Evolutionary conservation across 179 eudicot species (phyloP), one percentile per base, ranked within the genome.

Genomic region (Sideroxylon spinosum): DNA sequence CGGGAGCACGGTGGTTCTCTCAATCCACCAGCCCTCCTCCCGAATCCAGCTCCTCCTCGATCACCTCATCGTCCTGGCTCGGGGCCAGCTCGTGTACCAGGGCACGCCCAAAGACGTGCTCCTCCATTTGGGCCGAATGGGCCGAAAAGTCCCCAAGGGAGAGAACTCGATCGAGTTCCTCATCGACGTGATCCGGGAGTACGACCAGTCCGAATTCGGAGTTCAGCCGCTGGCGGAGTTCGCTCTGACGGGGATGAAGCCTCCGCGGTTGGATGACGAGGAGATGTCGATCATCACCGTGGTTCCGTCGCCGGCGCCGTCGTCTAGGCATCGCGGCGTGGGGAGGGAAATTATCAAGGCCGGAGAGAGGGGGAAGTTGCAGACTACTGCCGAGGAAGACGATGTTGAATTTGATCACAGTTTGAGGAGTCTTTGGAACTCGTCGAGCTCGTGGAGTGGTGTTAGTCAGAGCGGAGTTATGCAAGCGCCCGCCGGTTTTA

Each of bases 71-170:
- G 78, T 87, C 76, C 75, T 87, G n/a, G 86, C 86, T 11, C 85
- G 87, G 0, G 90, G 90, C 12, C 87, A 83, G 80, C 83, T 83
- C 80, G 83, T 87, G 89, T 87, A 82, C 78, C 89, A 87, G 52
- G 87, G 89, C 44, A 69, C 86, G 0, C 86, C 89, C 0, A 85
- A 83, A 59, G 89, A 85, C 19, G 87, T 85, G 67, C 53, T 56
- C 5, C 83, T 76, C 62, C 87, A 87, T 57, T 62, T 85, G 0
- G 83, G 79, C 19, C 75, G 85, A 16, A 78, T 87, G 89, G 83
- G 82, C 9, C 59, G 86, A 6, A 82, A 81, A 26, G 68, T 82
- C 2, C 86, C 89, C 17, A 84, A 79, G 60, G 89, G 86, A 2
- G 86, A 86, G 26, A 84, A 71, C 74, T 48, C 86, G 1, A 75